Base-by-base conservation (phyloP, 2,329 filamentous ascomycete genomes). In the Botrytis deweyae region DNA sequence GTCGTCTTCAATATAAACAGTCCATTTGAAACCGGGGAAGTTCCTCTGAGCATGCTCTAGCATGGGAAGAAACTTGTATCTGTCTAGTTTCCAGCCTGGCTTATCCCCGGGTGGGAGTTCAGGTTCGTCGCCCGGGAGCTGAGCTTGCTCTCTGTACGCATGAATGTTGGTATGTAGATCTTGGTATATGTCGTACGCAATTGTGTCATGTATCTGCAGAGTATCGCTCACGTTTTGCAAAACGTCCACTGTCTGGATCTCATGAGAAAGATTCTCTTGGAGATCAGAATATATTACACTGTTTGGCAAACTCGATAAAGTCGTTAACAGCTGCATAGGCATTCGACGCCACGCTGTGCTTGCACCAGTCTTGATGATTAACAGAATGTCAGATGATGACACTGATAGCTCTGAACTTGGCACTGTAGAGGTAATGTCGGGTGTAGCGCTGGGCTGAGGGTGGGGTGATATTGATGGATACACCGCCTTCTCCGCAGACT, bases 21-120 rank as follows among this genome's bases (percentile, higher is more conserved):
- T 69, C 75, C 75, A 76, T 66, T 76, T 76, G 18, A 64, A 40
- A 5, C 49, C 70, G 0, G 75, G 71, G 40, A 55, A 58, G 10
- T 69, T 61, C 38, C 66, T 65, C 5, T 70, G 59, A 1, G 67
- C 70, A 25, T 76, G 73, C 25, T n/a, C 22, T 5, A 76, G 33
- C 73, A 76, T 76, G 14, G 75, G 73, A 10, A 76, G 62, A 52
- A 76, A 76, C 58, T 76, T 75, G 29, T 76, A 74, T 46, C 67
- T 68, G 63, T 76, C 75, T 3, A 74, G 63, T 10, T 64, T 22
- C 75, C 73, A 76, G 9, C 73, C 75, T 16, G 65, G 70, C 29
- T 42, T 36, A 29, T 59, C 52, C 1, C 65, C 73, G 5, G 65
- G 20, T 40, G 46, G 49, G 18, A 63, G 46, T 38, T 29, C 52